These are phyloP conservation scores for Metrosideros polymorpha DNA, from an alignment of 441 rosid species.

Conservation along the genomic window DNA sequence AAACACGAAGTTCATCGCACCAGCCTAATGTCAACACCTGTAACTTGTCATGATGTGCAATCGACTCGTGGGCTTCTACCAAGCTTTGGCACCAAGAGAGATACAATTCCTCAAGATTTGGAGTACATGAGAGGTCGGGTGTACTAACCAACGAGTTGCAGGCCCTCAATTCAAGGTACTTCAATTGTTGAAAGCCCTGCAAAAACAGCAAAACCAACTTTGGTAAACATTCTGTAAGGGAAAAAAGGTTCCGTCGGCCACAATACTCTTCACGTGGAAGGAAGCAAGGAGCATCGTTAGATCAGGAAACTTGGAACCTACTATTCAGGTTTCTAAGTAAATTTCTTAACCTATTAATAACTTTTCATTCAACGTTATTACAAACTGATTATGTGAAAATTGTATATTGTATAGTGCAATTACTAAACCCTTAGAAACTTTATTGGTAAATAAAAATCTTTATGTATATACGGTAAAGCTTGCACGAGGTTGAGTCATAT, in stretches of 20 bases:
- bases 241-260: too few relatives aligned
- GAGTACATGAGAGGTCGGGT: background rate
- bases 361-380: background rate
- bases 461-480: background rate
- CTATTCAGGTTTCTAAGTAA: background rate
- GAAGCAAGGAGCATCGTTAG: background rate
- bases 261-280: background rate
- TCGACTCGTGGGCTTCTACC: background rate
- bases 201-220: background rate
- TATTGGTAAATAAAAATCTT: background rate
- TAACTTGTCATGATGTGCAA: background rate
- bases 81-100: rapidly evolving
- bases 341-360: too few relatives aligned
- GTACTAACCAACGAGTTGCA: background rate
- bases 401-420: background rate
- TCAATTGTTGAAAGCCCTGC: background rate
- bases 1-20: background rate
- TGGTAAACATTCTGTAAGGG: background rate
- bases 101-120: background rate
- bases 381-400: background rate
- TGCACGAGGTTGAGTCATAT: background rate
- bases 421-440: background rate
- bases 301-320: background rate
- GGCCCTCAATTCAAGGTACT: background rate
- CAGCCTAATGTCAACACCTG: rapidly evolving